Evolutionary conservation across 2,329 filamentous ascomycete genomes (phyloP), one percentile per base, ranked within the genome.

Genomic region (Sporothrix variecibatus): DNA sequence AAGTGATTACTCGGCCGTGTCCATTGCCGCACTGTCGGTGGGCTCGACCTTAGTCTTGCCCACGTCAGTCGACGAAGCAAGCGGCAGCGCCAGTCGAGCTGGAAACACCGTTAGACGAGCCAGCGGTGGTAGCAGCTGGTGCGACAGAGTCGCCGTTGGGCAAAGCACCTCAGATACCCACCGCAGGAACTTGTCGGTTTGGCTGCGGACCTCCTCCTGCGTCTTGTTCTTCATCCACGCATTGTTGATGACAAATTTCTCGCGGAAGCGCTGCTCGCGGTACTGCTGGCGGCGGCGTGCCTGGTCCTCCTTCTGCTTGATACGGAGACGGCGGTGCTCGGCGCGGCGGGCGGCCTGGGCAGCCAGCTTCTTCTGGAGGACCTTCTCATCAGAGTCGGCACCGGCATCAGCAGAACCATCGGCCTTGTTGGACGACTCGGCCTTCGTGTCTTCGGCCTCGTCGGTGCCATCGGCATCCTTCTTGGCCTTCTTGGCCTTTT

Each of bases 191-290:
- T 88, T 88, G 79, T 91, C 89, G 83, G 95, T 95, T 77, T 90
- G 90, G 81, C 92, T 89, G 80, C 92, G 86, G n/a, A 92, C 90
- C 78, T 92, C 89, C 77, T 93, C 93, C 82, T 93, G 92, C 81
- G 92, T 92, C 82, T 94, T 85, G 72, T 93, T 93, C 82, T 94
- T 90, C 81, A 97, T 86, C 83, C 94, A 95, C 76, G 93, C 88
- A 75, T 92, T 91, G 86, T 95, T 93, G 83, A 92, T 92, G 76
- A 97, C 90, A 82, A 94, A 86, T 86, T 95, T 96, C 87, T 96
- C 92, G 80, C 88, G 87, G 84, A 93, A 81, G 77, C 85, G 82
- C 78, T 88, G 85, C 34, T 83, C 82, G 7, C 83, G 82, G 34
- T 82, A 80, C 74, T 85, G 84, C 40, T 76, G 76, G 60, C 79